Base-by-base conservation (phyloP, 306 rosid genomes). In the Abrus pulchellus region DNA sequence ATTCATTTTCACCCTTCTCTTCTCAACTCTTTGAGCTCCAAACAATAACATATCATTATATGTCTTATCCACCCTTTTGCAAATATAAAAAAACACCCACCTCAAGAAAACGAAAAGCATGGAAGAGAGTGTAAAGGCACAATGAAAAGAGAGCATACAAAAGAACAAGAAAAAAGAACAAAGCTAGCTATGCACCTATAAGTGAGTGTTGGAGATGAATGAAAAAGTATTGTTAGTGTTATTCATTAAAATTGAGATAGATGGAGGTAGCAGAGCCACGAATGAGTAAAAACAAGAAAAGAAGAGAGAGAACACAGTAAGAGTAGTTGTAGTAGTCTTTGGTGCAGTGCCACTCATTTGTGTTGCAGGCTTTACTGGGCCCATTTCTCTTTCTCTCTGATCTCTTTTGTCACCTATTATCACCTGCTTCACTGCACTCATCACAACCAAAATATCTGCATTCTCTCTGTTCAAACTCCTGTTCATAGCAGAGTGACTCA, bases 331-430 rank as follows among this genome's bases (percentile, higher is more conserved):
- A 74, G 49, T 33, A 75, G 82, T 30, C 65, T 36, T 77, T 56
- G 83, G 86, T 74, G 87, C 85, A 82, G 92, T 79, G 90, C 70
- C 91, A 89, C 92, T 92, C 87, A 90, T 88, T 86, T 87, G 67
- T 69, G 88, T 80, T 77, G 85, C 97, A 94, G 97, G 91, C 92
- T 86, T 88, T 87, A 67, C 79, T 60, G 94, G 93, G 89, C 93
- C 97, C 93, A 82, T 67, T 66, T 77, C 69, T 69, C 68, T 75
- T 60, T 77, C 72, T 74, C 87, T 79, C 90, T 89, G 86, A 75
- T 49, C 64, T 82, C 63, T 85, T 84, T 88, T 86, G 92, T 86
- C 88, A 71, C 80, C 86, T 68, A 47, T 77, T 75, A 89, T 86
- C 64, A 72, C 80, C 90, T 87, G 87, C 69, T 75, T 75, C 88